Percentiles rank a stretch among this genome's conserved stretches.
Evolutionary conservation across 139 green algal genomes (phyloP).

Genomic region (Picochlorum sp.): DNA sequence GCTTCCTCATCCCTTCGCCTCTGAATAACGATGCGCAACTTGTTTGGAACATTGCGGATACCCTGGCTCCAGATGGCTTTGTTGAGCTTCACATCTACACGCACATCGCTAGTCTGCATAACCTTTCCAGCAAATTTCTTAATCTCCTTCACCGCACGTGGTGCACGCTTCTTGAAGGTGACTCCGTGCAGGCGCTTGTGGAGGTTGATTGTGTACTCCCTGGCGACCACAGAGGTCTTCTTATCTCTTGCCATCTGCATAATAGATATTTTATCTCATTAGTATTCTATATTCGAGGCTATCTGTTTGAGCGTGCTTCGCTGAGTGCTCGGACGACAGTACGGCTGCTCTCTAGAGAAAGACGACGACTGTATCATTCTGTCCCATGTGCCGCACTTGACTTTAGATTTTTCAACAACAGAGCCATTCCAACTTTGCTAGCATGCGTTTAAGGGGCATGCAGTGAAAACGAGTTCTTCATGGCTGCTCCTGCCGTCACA

Average conservation of each 20-base stretch:
- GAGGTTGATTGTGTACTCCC: constrained; percentile 99
- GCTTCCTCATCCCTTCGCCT: constrained; percentile 96
- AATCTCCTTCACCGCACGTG: constrained; percentile 93
- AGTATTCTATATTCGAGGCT: too few relatives aligned
- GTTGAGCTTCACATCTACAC: constrained; percentile 98
- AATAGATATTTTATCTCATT: background rate
- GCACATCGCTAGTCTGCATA: constrained; percentile 94
- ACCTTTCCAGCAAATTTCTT: constrained; percentile 88
- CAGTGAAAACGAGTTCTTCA: too few relatives aligned
- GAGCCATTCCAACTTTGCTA: too few relatives aligned
- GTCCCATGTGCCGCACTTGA: too few relatives aligned
- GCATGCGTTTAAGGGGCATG: too few relatives aligned
- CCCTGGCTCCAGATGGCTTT: constrained; percentile 94
- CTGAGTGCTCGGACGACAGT: too few relatives aligned
- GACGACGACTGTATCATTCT: too few relatives aligned
- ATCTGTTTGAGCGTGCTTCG: too few relatives aligned
- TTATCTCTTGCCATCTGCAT: constrained; percentile 62
- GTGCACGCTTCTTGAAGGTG: constrained; percentile 96
- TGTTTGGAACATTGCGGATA: constrained; percentile 84
- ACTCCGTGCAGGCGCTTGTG: constrained; percentile 85
- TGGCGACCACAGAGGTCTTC: constrained; percentile 72
- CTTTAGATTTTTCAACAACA: too few relatives aligned
- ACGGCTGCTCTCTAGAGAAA: too few relatives aligned
- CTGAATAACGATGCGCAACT: constrained; percentile 83
- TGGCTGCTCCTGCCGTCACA: too few relatives aligned